Conservation (phyloP, 2,329 filamentous ascomycete species). For the Ramichloridium luteum region DNA sequence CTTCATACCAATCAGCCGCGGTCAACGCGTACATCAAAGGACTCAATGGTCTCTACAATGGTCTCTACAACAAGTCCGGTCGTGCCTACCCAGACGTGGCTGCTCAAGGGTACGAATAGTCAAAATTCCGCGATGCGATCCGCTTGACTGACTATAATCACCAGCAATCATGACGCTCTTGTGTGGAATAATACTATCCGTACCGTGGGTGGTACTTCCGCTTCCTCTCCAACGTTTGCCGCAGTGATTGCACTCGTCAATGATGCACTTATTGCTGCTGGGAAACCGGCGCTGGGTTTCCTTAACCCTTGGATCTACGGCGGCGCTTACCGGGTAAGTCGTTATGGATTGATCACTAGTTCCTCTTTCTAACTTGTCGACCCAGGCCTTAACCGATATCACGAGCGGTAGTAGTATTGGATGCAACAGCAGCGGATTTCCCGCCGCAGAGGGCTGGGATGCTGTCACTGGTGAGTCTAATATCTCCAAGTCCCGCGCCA, state of each 20-base stretch:
- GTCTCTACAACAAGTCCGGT: slow-evolving; percentile 34
- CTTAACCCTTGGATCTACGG: slow-evolving; percentile 49
- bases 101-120: slow-evolving; percentile 36
- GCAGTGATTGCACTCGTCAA: slow-evolving; percentile 51
- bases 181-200: slow-evolving; percentile 29
- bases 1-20: slow-evolving; percentile 32
- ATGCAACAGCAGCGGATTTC: slow-evolving; percentile 21
- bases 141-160: background rate
- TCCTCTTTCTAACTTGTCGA: too few species aligned
- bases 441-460: slow-evolving; percentile 22
- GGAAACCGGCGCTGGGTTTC: slow-evolving; percentile 43
- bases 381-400: slow-evolving; percentile 40
- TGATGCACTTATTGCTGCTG: slow-evolving; percentile 43
- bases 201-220: slow-evolving; percentile 36
- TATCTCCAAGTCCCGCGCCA: too few species aligned
- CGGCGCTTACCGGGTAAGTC: slow-evolving; percentile 30
- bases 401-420: slow-evolving; percentile 24
- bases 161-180: slow-evolving; percentile 18
- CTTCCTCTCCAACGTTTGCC: slow-evolving; percentile 47
- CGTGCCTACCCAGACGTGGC: slow-evolving; percentile 37
- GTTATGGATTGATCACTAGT: too few species aligned
- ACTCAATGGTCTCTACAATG: slow-evolving; percentile 29
- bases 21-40: slow-evolving; percentile 31
- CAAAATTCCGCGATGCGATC: background rate
- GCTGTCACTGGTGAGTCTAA: slow-evolving; percentile 20